These are phyloP conservation scores for Ustilago loliicola DNA, from an alignment of 1,284 basidiomycete genomes.

Conservation along the genomic window DNA sequence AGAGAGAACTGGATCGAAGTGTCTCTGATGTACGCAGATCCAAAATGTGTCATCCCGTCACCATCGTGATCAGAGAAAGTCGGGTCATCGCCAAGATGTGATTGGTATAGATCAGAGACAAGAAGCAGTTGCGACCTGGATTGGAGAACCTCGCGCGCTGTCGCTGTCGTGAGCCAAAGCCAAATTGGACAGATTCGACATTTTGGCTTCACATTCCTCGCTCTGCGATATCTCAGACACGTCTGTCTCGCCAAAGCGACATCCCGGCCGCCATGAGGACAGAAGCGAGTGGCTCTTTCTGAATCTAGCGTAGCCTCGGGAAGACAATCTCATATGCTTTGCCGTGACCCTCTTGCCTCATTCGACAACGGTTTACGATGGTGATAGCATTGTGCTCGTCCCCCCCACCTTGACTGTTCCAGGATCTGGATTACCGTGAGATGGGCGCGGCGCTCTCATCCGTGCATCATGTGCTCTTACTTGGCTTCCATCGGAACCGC, in stretches of 20 bases:
- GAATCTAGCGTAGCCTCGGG: slow-evolving; percentile 25
- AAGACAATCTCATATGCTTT: slow-evolving; percentile 5
- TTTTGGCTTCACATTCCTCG: slow-evolving; percentile 32
- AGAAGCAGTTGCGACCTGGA: too few relatives aligned
- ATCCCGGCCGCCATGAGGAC: slow-evolving; percentile 15
- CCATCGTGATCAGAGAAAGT: background rate
- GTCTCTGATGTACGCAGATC: slow-evolving; percentile 11
- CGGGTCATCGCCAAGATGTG: background rate
- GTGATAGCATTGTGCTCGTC: too few relatives aligned
- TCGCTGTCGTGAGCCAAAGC: background rate
- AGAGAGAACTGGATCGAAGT: background rate
- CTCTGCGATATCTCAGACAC: slow-evolving; percentile 37
- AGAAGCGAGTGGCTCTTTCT: slow-evolving; percentile 21
- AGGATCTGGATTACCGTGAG: background rate
- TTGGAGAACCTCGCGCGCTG: too few relatives aligned
- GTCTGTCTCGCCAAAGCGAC: slow-evolving; percentile 33
- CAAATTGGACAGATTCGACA: slow-evolving; percentile 18
- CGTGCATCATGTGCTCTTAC: background rate
- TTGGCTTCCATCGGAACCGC: slow-evolving; percentile 3
- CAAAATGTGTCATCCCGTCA: background rate
- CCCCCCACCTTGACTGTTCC: background rate
- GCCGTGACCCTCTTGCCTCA: background rate
- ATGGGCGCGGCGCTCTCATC: background rate
- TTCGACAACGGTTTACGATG: background rate
- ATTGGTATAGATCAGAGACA: background rate